Conservation (phyloP, 1,284 basidiomycete genomes). For the Trametes sp. region DNA sequence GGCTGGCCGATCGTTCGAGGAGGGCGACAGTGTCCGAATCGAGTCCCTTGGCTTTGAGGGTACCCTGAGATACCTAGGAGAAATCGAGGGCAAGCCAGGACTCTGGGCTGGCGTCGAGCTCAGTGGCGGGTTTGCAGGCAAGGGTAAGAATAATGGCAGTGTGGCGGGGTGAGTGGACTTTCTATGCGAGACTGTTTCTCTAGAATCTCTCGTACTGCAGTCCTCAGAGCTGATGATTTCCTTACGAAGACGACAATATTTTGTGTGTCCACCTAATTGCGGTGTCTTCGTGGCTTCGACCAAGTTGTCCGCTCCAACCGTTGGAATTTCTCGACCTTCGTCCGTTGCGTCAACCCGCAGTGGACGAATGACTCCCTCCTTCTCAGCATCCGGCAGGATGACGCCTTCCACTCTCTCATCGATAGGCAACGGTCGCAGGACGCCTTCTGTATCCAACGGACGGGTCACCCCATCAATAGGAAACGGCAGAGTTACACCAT, state of each 20-base stretch:
- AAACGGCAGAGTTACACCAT: conserved; percentile 63
- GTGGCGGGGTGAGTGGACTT: conserved; percentile 78
- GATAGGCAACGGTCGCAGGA: conserved; percentile 37
- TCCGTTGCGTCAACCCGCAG: conserved; percentile 82
- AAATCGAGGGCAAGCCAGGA: conserved; percentile 87
- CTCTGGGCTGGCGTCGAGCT: conserved; percentile 93
- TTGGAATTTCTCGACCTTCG: conserved; percentile 70
- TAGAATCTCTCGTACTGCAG: no score
- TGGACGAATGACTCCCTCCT: conserved; percentile 62
- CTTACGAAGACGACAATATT: conserved; percentile 77
- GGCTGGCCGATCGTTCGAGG: conserved; percentile 58
- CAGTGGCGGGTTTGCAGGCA: conserved; percentile 85
- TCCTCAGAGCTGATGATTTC: background rate
- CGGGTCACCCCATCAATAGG: conserved; percentile 39
- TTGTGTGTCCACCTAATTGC: conserved; percentile 83
- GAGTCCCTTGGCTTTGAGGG: conserved; percentile 90
- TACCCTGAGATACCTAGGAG: conserved; percentile 78
- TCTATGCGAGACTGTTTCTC: no score
- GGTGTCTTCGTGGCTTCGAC: conserved; percentile 89
- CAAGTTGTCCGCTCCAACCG: conserved; percentile 83
- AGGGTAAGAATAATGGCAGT: conserved; percentile 95
- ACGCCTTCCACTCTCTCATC: conserved; percentile 38
- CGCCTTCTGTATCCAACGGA: conserved; percentile 36
- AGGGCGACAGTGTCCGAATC: conserved; percentile 85
- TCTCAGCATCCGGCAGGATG: conserved; percentile 39